Base-by-base conservation (phyloP, 768 basidiomycete species). In the Lactarius hengduanensis region DNA sequence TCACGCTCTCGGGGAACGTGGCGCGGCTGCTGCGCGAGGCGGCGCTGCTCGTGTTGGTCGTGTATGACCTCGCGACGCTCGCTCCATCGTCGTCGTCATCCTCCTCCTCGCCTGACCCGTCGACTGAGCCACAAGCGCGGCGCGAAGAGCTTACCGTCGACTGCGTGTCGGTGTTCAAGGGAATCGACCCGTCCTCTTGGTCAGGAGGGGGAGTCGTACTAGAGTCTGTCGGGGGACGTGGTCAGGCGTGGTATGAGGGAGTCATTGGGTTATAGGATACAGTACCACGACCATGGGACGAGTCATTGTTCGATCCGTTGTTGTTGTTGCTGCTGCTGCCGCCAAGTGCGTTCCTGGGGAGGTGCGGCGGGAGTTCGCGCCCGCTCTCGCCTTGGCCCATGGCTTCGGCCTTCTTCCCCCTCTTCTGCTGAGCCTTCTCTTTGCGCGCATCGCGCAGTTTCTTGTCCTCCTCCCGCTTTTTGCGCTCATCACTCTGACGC, bases 61-160 rank as follows among this genome's bases (percentile, higher is more conserved):
- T 20, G 20, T 34, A 20, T 30, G 22, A n/a, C 22, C 10, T 22
- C 22, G 22, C 47, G 47, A 50, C 57, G 6, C 45, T 32, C 13
- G 7, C 53, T 13, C 34, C 63, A 4, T 53, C 63, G 9, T 58
- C 57, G 10, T 53, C 53, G 57, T n/a, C 28, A 4, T 5, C 57
- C 16, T 36, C 20, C 34, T 36, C 34, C 32, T 36, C 20, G 26
- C 16, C 15, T n/a, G 38, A 41, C 11, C 15, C 18, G 34, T 34
- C 36, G 13, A 41, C 28, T 1, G 36, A 60, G 13, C 15, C 26
- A 55, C 43, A 43, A 18, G 59, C 53, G 50, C 9, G 28, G 15
- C 60, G 60, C 16, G 55, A 38, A 5, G 53, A 54, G 59, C 43
- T 66, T 8, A 40, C 54, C n/a, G 13, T 13, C 7, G 59, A 60